phyloP scores from a whole-genome alignment of 768 basidiomycete genomes.

The Lactarius sp. region DNA sequence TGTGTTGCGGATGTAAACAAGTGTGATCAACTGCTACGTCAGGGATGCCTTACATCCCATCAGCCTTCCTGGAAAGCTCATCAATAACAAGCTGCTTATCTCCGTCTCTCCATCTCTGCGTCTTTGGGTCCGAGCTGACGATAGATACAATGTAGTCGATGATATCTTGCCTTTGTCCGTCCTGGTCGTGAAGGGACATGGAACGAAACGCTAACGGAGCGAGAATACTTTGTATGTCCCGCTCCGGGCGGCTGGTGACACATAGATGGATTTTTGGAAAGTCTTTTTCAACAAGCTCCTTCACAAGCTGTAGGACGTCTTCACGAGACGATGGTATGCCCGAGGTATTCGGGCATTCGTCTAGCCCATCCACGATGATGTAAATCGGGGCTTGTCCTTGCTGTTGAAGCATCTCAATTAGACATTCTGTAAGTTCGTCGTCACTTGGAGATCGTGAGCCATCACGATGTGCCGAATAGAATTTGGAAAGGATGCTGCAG shows the following conservation, averaged over 20 bases:
- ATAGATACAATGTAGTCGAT: neutral
- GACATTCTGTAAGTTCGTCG: neutral
- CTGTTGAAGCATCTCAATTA: neutral
- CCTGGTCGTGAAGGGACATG: neutral
- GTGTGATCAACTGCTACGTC: neutral
- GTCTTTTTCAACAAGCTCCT: neutral
- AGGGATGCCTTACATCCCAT: neutral
- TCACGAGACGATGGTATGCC: neutral
- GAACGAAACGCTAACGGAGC: neutral
- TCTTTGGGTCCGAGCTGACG: neutral
- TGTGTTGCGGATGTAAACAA: neutral
- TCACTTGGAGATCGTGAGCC: neutral
- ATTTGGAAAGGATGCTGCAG: neutral
- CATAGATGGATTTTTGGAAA: neutral
- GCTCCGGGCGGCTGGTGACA: conserved; percentile 5
- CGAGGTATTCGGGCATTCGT: conserved; percentile 3
- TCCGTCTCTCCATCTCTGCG: neutral
- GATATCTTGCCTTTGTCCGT: neutral
- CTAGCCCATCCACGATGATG: conserved; percentile 4
- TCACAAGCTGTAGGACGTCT: neutral
- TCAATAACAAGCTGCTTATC: neutral
- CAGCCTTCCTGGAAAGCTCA: neutral
- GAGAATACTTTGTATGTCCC: neutral
- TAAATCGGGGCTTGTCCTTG: neutral
- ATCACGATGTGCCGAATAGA: neutral